Evolutionary conservation across 2,329 filamentous ascomycete species (phyloP).

Genomic region (Fusarium napiforme): DNA sequence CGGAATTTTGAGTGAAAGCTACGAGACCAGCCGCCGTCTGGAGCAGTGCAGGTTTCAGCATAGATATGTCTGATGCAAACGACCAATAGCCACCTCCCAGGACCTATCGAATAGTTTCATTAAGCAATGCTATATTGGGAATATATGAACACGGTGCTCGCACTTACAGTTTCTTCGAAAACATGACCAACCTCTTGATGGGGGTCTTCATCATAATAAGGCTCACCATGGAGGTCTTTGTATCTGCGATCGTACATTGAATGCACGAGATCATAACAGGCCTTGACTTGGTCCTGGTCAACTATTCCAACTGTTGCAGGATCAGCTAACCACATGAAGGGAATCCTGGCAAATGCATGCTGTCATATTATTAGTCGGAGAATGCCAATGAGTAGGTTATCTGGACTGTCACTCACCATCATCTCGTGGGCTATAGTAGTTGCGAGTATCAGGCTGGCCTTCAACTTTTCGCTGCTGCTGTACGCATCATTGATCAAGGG

Average conservation of each 20-base stretch:
- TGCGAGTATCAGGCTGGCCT: slow-evolving; percentile 37
- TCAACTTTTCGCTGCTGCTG: slow-evolving; percentile 42
- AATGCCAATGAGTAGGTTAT: neutral
- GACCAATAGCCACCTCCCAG: slow-evolving; percentile 38
- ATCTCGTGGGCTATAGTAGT: slow-evolving; percentile 45
- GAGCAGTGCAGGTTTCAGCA: slow-evolving; percentile 24
- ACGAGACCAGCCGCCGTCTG: slow-evolving; percentile 22
- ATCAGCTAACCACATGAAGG: slow-evolving; percentile 29
- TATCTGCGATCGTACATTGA: slow-evolving; percentile 4
- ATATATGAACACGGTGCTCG: neutral
- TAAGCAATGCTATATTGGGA: neutral
- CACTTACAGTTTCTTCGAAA: slow-evolving; percentile 36
- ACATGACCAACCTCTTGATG: slow-evolving; percentile 39
- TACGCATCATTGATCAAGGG: slow-evolving; percentile 39
- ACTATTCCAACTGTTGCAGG: slow-evolving; percentile 30
- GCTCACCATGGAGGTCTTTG: slow-evolving; percentile 14
- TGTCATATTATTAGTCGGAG: slow-evolving; percentile 14
- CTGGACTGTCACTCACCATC: slow-evolving; percentile 37
- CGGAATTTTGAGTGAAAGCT: neutral
- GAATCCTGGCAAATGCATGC: slow-evolving; percentile 31
- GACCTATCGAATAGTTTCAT: slow-evolving; percentile 18
- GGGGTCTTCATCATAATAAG: slow-evolving; percentile 42
- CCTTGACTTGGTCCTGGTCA: neutral
- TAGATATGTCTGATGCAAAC: neutral
- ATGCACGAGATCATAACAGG: slow-evolving; percentile 15